A percentile compares a stretch with the other conserved stretches of the same genome.
phyloP scores from a whole-genome alignment of 2,329 filamentous ascomycete genomes.

The Lasiodiplodia sp. region DNA sequence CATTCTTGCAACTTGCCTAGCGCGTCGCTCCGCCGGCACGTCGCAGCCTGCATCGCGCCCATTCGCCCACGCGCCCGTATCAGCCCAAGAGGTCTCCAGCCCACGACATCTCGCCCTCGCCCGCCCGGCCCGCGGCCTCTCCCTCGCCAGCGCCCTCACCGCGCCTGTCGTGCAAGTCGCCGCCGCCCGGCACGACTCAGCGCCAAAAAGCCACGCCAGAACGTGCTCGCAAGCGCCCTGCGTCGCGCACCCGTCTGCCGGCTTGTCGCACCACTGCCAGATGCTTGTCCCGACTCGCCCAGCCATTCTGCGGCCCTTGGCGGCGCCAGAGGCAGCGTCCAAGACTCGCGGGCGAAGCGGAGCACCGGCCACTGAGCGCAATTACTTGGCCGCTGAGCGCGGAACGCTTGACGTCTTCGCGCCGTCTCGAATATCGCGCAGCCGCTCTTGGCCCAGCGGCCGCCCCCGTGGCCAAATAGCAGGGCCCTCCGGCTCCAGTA shows the following conservation, averaged over 20 bases:
- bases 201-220: neutral
- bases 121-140: neutral
- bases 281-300: slow-evolving; percentile 29
- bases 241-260: slow-evolving; percentile 6
- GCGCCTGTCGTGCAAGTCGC: neutral
- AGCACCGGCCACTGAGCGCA: slow-evolving; percentile 29
- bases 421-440: slow-evolving; percentile 28
- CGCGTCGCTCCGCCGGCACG: slow-evolving; percentile 24
- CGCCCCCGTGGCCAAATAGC: slow-evolving; percentile 17
- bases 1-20: slow-evolving; percentile 31
- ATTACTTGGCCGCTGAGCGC: slow-evolving; percentile 31
- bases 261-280: slow-evolving; percentile 26
- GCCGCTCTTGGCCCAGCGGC: slow-evolving; percentile 26
- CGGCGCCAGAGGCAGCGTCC: slow-evolving; percentile 10
- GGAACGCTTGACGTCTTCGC: slow-evolving; percentile 24
- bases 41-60: slow-evolving; percentile 14
- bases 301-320: slow-evolving; percentile 24
- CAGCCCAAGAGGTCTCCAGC: neutral
- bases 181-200: slow-evolving; percentile 10
- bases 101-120: neutral
- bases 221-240: neutral
- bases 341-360: slow-evolving; percentile 28
- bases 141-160: slow-evolving; percentile 21
- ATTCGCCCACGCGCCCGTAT: slow-evolving; percentile 13
- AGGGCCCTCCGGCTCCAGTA: slow-evolving; percentile 18